Conservation (phyloP, 805 yeast genomes). For the Priceomyces medius region DNA sequence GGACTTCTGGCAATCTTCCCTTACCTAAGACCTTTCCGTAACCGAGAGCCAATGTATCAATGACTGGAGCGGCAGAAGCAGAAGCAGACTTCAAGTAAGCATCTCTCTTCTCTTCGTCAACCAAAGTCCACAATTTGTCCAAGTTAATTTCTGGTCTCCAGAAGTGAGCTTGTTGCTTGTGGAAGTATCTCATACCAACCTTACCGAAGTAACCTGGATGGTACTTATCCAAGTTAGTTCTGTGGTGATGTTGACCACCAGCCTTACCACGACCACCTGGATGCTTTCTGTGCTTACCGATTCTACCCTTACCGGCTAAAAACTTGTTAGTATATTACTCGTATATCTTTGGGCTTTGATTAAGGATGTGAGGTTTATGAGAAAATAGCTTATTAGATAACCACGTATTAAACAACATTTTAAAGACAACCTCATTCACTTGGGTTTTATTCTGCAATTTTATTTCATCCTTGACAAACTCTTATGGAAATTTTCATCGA, state of each 20-base stretch:
- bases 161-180: slow-evolving; percentile 89
- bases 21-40: slow-evolving; percentile 99
- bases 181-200: slow-evolving; percentile 99
- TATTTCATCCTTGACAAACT: too few relatives aligned
- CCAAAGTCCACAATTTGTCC: slow-evolving; percentile 97
- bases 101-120: slow-evolving; percentile 92
- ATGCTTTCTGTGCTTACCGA: slow-evolving; percentile 99
- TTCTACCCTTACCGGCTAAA: slow-evolving; percentile 99
- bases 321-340: slow-evolving; percentile 30
- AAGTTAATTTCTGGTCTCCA: slow-evolving; percentile 98
- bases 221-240: slow-evolving; percentile 99
- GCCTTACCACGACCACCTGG: slow-evolving; percentile 99
- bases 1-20: slow-evolving; percentile 97
- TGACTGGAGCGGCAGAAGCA: slow-evolving; percentile 93
- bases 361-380: too few relatives aligned
- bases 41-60: slow-evolving; percentile 98
- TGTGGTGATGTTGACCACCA: slow-evolving; percentile 99
- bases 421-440: too few relatives aligned
- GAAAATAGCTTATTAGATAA: too few relatives aligned
- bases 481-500: too few relatives aligned
- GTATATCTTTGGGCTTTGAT: too few relatives aligned
- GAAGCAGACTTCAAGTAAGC: slow-evolving; percentile 84
- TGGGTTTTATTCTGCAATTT: too few relatives aligned
- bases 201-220: slow-evolving; percentile 99
- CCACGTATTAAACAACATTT: too few relatives aligned